phyloP scores from a whole-genome alignment of 2,329 filamentous ascomycete genomes.

The Lasiodiplodia sp. region DNA sequence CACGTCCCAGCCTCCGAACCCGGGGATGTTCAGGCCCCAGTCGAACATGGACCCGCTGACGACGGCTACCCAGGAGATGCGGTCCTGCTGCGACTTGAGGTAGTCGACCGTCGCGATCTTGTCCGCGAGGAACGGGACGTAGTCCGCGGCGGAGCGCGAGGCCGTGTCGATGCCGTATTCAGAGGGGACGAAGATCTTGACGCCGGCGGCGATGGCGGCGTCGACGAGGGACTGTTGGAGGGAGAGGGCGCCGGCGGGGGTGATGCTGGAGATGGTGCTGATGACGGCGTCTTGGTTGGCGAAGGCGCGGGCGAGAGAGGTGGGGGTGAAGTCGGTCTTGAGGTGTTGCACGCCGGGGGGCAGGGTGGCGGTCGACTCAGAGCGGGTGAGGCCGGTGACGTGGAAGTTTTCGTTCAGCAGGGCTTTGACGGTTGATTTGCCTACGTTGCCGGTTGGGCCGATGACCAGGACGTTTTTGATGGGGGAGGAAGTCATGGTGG shows the following conservation, averaged over 20 bases:
- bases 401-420: no score
- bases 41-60: constrained; percentile 69
- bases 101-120: constrained; percentile 62
- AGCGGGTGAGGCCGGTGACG: no score
- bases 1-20: constrained; percentile 62
- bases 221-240: constrained; percentile 63
- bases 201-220: constrained; percentile 65
- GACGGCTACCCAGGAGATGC: constrained; percentile 67
- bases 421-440: no score
- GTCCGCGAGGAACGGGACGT: constrained; percentile 60
- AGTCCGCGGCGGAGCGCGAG: constrained; percentile 44
- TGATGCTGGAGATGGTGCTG: constrained; percentile 50
- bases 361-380: no score
- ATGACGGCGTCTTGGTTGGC: constrained; percentile 65
- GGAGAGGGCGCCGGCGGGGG: constrained; percentile 41
- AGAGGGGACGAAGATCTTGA: constrained; percentile 67
- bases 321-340: constrained; percentile 56
- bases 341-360: constrained; percentile 32
- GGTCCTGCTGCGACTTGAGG: constrained; percentile 54
- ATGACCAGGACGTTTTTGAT: no score
- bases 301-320: constrained; percentile 60
- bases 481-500: no score
- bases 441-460: no score
- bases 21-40: constrained; percentile 57
- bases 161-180: constrained; percentile 61